Evolutionary conservation across 2,329 filamentous ascomycete species (phyloP), one percentile per base, ranked within the genome.

Genomic region (Colletotrichum sp.): DNA sequence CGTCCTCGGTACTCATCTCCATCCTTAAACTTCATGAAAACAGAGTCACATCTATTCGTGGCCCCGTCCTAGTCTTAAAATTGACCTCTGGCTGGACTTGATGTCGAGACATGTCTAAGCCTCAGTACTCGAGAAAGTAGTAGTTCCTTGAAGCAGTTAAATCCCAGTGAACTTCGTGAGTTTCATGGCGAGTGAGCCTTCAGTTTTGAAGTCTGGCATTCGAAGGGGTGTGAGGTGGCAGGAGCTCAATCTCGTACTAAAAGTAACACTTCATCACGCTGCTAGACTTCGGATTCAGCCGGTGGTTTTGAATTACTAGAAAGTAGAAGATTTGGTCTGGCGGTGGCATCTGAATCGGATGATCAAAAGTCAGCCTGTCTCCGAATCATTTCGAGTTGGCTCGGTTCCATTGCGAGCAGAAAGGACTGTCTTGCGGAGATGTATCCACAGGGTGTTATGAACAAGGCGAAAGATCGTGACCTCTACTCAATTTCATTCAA

Each of bases 1-100:
- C 1, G n/a, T 21, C n/a, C 43, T 48, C 0, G n/a, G 43, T 52
- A 4, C 12, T 52, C 0, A 24, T 52, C 10, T 21, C 43, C n/a
- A 1, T 21, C n/a, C 43, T 52, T 3, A 0, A 13, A 3, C 12
- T 21, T 21, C 2, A 1, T 13, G 43, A 24, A 3, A 7, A 13
- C 6, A 52, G 43, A 52, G 43, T 13, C n/a, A 52, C 12, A 13
- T 52, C 43, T 52, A 52, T 3, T 21, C n/a, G 43, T 52, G 43
- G n/a, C n/a, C 43, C 43, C 12, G n/a, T 2, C n/a, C n/a, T 21
- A 10, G 0, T 52, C 43, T 21, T 24, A 0, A 12, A 21, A 21
- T 21, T 1, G 18, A 21, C 43, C n/a, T 2, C 0, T 21, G n/a
- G 6, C 13, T 13, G 43, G 43, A 3, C n/a, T 13, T 52, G 43